Evolutionary conservation across 441 rosid species (phyloP), one percentile per base, ranked within the genome.

Genomic region (Kokia cookei): DNA sequence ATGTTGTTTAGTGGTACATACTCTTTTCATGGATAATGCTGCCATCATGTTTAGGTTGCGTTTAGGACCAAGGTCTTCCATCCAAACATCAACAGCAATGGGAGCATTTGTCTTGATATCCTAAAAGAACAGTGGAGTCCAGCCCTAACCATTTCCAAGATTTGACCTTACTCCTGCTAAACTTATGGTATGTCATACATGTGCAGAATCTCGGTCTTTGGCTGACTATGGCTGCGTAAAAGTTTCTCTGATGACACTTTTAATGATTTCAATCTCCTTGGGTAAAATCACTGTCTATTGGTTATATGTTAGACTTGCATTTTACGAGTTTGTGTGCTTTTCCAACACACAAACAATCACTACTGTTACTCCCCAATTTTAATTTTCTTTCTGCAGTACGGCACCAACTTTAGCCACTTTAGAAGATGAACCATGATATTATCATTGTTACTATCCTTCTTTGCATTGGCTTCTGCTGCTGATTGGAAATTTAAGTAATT

Each of bases 101-200:
- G 81, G 73, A 81, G 84, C 75, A 81, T 81, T 64, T 81, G 84
- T 68, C 84, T 81, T 2, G 84, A 81, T 61, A 81, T 81, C 57
- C 78, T 81, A 7, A 81, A 81, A 70, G 84, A 81, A 63, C 81
- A 81, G 57, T 81, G 81, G 84, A 81, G 84, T 50, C 84, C 84
- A 11, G 84, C 84, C 14, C 84, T 81, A 14, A 81, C 84, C 68
- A 77, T 81, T 24, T 81, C 84, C 40, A 81, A 81, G 84, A 81
- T 81, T 72, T 42, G 65, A 42, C 15, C 7, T 50, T 43, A 19
- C 40, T 54, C 5, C 29, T 0, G 22, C 22, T 65, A 11, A 14
- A 17, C 43, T 43, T 22, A 27, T 61, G 5, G 37, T 50, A 22
- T 11, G 32, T 37, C 4, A 27, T 22, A 57, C 37, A 17, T 35